Conservation (phyloP, 139 green algal genomes). For the Chlamydomonas sphaeroides region DNA sequence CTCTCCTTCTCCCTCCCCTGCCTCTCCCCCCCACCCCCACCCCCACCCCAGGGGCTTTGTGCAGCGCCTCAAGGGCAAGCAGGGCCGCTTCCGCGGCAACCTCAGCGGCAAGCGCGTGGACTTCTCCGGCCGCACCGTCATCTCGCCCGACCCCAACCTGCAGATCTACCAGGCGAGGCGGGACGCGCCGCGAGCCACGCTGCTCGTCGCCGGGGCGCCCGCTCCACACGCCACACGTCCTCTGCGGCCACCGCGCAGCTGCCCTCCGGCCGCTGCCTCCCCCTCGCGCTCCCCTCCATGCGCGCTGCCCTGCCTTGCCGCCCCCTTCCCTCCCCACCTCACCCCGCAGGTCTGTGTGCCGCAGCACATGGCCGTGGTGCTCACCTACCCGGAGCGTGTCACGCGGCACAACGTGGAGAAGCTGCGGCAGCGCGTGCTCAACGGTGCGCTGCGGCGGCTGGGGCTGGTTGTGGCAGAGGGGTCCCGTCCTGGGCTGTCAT, state of each 20-base stretch:
- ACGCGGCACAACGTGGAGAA: slow-evolving; percentile 92
- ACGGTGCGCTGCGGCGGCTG: slow-evolving; percentile 56
- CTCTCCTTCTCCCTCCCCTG: too few relatives aligned
- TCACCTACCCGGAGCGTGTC: slow-evolving; percentile 96
- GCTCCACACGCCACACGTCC: neutral
- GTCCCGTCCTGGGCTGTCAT: neutral
- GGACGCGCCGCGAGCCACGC: too few relatives aligned
- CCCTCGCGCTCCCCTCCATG: too few relatives aligned
- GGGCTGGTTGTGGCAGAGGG: neutral
- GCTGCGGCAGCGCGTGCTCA: slow-evolving; percentile 78
- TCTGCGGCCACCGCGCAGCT: neutral
- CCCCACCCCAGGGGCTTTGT: slow-evolving; percentile 84
- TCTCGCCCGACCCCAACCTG: slow-evolving; percentile 98
- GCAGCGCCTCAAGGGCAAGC: slow-evolving; percentile 99
- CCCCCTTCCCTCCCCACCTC: neutral
- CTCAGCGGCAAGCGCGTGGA: slow-evolving; percentile 97
- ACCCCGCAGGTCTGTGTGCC: slow-evolving; percentile 87
- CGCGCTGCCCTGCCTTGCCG: too few relatives aligned
- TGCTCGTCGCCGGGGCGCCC: too few relatives aligned
- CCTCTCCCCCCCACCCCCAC: too few relatives aligned
- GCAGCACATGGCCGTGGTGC: slow-evolving; percentile 86
- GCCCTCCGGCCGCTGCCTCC: neutral
- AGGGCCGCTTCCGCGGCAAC: slow-evolving; percentile 97
- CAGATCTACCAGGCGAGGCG: slow-evolving; percentile 76
- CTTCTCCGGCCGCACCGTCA: slow-evolving; percentile 97